These are phyloP conservation scores for Rhizophora mangle DNA, from an alignment of 345 rosid genomes.

Conservation along the genomic window DNA sequence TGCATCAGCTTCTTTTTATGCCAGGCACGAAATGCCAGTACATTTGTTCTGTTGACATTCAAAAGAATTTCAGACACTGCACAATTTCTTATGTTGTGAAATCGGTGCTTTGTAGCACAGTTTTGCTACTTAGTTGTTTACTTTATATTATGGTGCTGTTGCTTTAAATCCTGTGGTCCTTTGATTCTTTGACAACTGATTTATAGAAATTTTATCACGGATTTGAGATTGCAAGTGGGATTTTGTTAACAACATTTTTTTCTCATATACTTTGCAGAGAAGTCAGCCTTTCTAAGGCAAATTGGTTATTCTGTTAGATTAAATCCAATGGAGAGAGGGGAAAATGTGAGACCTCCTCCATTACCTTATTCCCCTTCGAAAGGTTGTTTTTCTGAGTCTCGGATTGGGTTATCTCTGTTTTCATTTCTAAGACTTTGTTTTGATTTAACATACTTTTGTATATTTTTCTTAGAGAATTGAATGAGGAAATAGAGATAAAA, in stretches of 20 bases:
- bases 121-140: neutral
- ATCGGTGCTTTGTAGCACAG: neutral
- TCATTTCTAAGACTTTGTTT: too few relatives aligned
- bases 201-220: neutral
- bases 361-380: neutral
- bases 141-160: neutral
- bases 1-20: too few relatives aligned
- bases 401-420: neutral
- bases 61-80: too few relatives aligned
- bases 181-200: neutral
- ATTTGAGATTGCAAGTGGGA: neutral
- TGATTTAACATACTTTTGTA: too few relatives aligned
- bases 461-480: too few relatives aligned
- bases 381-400: neutral
- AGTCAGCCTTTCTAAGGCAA: slow-evolving; percentile 35
- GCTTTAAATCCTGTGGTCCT: neutral
- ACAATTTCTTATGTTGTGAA: too few relatives aligned
- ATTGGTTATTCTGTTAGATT: slow-evolving; percentile 24
- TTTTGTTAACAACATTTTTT: slow-evolving; percentile 6
- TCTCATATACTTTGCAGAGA: slow-evolving; percentile 29
- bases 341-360: slow-evolving; percentile 43
- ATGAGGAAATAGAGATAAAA: too few relatives aligned
- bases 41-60: too few relatives aligned
- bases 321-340: neutral
- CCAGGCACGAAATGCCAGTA: too few relatives aligned